phyloP scores from a whole-genome alignment of 2,329 filamentous ascomycete species.

The Hyphodiscus sp. region DNA sequence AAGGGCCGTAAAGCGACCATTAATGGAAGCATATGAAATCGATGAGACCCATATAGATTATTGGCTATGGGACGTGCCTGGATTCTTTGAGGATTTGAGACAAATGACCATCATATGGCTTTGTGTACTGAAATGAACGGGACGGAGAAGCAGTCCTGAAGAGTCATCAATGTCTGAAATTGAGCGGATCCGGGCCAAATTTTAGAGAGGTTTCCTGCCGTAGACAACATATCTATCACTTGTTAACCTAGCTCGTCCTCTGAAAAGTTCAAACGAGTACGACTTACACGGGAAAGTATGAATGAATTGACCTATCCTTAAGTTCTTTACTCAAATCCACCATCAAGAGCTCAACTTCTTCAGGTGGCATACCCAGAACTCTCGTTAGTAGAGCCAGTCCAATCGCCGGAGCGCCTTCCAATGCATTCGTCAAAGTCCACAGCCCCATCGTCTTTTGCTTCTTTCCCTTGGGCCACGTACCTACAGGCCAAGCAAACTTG shows the following conservation, averaged over 20 bases:
- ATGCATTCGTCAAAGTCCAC: slow-evolving; percentile 11
- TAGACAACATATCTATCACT: not conserved
- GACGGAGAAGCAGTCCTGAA: too few relatives aligned
- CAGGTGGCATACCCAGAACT: not conserved
- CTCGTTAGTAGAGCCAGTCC: not conserved
- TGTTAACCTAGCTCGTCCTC: not conserved
- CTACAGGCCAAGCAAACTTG: slow-evolving; percentile 43
- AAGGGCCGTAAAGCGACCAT: too few relatives aligned
- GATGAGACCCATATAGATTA: too few relatives aligned
- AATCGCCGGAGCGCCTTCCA: not conserved
- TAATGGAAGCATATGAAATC: too few relatives aligned
- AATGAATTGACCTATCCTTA: not conserved
- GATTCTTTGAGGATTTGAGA: too few relatives aligned
- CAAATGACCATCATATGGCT: too few relatives aligned
- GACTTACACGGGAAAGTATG: not conserved
- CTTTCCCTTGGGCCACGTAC: slow-evolving; percentile 45
- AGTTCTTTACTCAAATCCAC: not conserved
- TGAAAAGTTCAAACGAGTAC: not conserved
- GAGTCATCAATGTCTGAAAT: too few relatives aligned
- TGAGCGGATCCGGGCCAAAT: not conserved
- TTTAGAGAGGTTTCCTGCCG: not conserved
- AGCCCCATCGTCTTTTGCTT: slow-evolving; percentile 45
- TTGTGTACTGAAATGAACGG: too few relatives aligned
- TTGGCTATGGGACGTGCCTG: too few relatives aligned
- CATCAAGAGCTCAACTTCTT: not conserved